A percentile compares a stretch with the other conserved stretches of the same genome.
Conservation (phyloP, 208 protist genomes). For the Leishmania guyanensis region DNA sequence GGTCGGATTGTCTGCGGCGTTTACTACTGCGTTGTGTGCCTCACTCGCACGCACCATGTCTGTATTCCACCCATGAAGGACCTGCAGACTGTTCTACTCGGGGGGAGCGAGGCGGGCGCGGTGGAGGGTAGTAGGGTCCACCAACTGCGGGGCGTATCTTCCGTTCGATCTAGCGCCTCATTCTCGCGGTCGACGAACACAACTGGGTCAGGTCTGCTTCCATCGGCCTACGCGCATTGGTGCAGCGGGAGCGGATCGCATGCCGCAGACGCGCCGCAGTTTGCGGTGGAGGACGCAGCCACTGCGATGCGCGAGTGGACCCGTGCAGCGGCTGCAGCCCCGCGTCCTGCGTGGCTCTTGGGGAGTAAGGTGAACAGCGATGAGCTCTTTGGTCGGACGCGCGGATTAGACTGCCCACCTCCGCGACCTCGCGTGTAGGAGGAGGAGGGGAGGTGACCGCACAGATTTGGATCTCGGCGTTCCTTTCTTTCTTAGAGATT, state of each 20-base stretch:
- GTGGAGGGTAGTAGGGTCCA: background rate
- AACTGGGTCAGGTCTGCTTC: background rate
- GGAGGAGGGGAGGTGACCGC: background rate
- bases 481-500: background rate
- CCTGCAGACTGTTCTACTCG: background rate
- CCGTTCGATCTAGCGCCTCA: background rate
- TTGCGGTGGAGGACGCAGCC: slow-evolving; percentile 1
- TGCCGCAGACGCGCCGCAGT: background rate
- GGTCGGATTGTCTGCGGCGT: slow-evolving; percentile 15
- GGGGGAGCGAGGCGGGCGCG: background rate
- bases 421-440: slow-evolving; percentile 8
- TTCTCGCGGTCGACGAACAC: background rate
- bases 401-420: slow-evolving; percentile 10
- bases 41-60: slow-evolving; percentile 30
- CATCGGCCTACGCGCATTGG: background rate
- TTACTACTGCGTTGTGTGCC: slow-evolving; percentile 43
- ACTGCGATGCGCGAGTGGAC: slow-evolving; percentile 25
- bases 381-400: slow-evolving; percentile 4
- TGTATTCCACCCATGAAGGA: slow-evolving; percentile 13
- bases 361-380: slow-evolving; percentile 7
- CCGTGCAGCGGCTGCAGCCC: background rate
- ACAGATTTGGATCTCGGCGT: background rate
- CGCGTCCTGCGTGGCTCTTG: slow-evolving; percentile 16
- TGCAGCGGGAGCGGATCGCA: background rate
- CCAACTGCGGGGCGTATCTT: background rate